Conservation (phyloP, 1,284 basidiomycete genomes). For the Marasmius oreades region DNA sequence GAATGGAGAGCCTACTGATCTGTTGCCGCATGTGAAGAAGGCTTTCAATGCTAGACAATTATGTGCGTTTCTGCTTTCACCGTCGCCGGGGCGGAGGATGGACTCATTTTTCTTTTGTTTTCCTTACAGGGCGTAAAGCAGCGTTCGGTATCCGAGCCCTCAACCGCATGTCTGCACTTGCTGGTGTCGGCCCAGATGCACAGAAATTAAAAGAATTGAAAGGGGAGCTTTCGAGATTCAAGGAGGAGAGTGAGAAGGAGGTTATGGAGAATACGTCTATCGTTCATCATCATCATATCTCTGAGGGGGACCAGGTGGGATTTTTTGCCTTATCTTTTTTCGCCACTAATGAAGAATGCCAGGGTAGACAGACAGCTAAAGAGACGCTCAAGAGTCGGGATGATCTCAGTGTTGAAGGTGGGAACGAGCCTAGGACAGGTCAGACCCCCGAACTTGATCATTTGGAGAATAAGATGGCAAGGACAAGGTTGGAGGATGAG, state of each 20-base stretch:
- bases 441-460: not conserved
- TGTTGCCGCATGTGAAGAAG: conserved; percentile 86
- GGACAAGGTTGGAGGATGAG: not conserved
- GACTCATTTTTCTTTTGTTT: conserved; percentile 8
- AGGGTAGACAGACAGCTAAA: not conserved
- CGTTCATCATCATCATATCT: conserved; percentile 11
- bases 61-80: conserved; percentile 55
- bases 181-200: conserved; percentile 38
- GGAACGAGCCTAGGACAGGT: not conserved
- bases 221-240: conserved; percentile 66
- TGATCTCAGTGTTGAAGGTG: not conserved
- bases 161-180: conserved; percentile 68
- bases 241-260: conserved; percentile 74
- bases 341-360: not conserved
- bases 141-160: conserved; percentile 84
- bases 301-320: not conserved
- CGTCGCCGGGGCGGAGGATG: conserved; percentile 5
- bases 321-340: too few species aligned
- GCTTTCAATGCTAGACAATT: conserved; percentile 85
- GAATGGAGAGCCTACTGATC: conserved; percentile 68
- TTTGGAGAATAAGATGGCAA: conserved; percentile 2
- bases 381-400: not conserved
- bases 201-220: conserved; percentile 57
- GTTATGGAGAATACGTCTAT: conserved; percentile 13
- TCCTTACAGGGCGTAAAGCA: conserved; percentile 73